Conservation (phyloP, 495 filamentous ascomycete genomes). For the Neurospora sp. region DNA sequence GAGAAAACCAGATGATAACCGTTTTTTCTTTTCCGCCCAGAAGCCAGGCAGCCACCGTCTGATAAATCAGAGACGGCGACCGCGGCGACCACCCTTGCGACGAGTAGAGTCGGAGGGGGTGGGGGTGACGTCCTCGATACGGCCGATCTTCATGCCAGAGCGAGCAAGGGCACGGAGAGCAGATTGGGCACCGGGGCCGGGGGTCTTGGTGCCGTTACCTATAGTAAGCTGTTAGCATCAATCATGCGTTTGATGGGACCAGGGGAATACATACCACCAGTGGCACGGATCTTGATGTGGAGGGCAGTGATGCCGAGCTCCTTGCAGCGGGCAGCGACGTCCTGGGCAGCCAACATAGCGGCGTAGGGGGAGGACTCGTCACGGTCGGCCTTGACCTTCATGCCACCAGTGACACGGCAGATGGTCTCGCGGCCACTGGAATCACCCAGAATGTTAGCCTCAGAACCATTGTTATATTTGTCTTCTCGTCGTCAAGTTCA, state of each 20-base stretch:
- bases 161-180: constrained; percentile 97
- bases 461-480: constrained; percentile 17
- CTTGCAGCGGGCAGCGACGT: constrained; percentile 94
- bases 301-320: constrained; percentile 97
- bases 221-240: background rate
- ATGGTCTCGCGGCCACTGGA: constrained; percentile 99
- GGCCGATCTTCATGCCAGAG: constrained; percentile 98
- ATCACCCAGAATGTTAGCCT: constrained; percentile 58
- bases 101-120: constrained; percentile 97
- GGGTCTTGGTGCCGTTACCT: constrained; percentile 99
- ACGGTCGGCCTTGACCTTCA: constrained; percentile 99
- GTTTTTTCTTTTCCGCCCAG: constrained; percentile 22
- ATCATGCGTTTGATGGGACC: background rate
- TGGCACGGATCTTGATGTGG: constrained; percentile 99
- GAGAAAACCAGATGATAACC: constrained; percentile 38
- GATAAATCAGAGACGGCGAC: constrained; percentile 84
- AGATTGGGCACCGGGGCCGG: constrained; percentile 95
- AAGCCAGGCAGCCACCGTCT: constrained; percentile 22
- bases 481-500: constrained; percentile 7
- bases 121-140: constrained; percentile 98
- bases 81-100: constrained; percentile 99
- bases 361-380: constrained; percentile 99
- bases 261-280: constrained; percentile 58
- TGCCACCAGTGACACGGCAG: constrained; percentile 96
- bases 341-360: constrained; percentile 98